Base-by-base conservation (phyloP, 1,284 basidiomycete genomes). In the Cryptococcus deneoformans region DNA sequence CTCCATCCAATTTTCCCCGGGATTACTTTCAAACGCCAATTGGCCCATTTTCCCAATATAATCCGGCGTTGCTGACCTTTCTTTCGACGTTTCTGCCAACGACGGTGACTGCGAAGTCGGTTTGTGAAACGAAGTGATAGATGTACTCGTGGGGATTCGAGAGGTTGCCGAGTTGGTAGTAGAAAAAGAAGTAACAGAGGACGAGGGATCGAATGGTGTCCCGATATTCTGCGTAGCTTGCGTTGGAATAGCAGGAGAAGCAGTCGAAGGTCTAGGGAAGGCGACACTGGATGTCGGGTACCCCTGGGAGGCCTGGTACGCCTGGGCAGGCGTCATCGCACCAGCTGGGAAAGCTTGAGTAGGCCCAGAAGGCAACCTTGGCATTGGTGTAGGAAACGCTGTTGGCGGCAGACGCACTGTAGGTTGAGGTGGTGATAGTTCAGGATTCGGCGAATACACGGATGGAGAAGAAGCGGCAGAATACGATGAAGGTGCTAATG, bases 401-500 rank as follows among this genome's bases (percentile, higher is more conserved):
- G 37, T 56, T n/a, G 38, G n/a, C 43, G 20, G 54, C 20, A 67
- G 39, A n/a, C 66, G 63, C 14, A 51, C 52, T 6, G 58, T 53
- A 1, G 57, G 66, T 37, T 2, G 67, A 64, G 3, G 60, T 52
- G 9, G 58, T 35, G 47, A 36, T 29, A n/a, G 5, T 53, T 67
- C 58, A 37, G 64, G 65, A 46, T 65, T 68, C n/a, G 68, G 69
- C 12, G 65, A 64, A 40, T 68, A 71, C 42, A 51, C 65, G 1
- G 66, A 64, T 11, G 63, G 57, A 6, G 66, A 59, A 4, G 68
- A 66, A n/a, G 58, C 59, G 24, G 59, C 59, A 5, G 70, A 70
- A 46, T 70, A 67, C 5, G 59, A 68, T 6, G 70, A 72, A 5
- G 64, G 65, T 2, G 68, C 67, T 12, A 68, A 54, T n/a, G 60